These are phyloP conservation scores for Rhodotorula babjevae DNA, from an alignment of 768 basidiomycete genomes.

Conservation along the genomic window DNA sequence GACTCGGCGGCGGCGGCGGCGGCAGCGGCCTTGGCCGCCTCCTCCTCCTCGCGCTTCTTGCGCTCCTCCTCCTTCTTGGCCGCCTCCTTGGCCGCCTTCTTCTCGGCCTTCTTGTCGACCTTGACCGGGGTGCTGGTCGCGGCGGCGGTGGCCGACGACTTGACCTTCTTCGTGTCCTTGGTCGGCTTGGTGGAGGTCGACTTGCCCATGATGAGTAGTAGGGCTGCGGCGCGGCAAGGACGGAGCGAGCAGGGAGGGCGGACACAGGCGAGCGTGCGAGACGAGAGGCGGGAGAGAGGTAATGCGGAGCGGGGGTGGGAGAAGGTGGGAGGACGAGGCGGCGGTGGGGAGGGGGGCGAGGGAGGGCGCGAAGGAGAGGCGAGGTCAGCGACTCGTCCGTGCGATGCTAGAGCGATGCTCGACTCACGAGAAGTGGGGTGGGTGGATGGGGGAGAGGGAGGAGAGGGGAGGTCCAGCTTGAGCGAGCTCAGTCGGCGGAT, in stretches of 20 bases:
- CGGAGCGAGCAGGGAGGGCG: neutral
- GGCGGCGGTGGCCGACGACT: conserved; percentile 24
- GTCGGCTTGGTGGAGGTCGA: conserved; percentile 35
- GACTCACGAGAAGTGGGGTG: neutral
- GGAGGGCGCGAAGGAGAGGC: neutral
- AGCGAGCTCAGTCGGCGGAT: neutral
- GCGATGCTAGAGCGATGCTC: neutral
- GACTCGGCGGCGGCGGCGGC: conserved; percentile 9
- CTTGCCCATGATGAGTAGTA: conserved; percentile 24
- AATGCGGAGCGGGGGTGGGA: neutral
- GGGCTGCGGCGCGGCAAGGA: neutral
- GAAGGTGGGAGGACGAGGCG: neutral
- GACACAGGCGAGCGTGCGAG: neutral
- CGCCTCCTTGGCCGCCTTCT: conserved; percentile 28
- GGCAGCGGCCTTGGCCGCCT: conserved; percentile 6
- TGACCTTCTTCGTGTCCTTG: conserved; percentile 37
- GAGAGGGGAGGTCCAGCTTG: neutral
- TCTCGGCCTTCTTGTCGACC: conserved; percentile 33
- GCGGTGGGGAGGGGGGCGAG: neutral
- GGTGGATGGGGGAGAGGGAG: conserved; percentile 1
- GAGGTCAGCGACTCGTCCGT: neutral
- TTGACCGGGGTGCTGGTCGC: conserved; percentile 30
- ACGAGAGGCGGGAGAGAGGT: no score
- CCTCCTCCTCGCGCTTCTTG: conserved; percentile 29
- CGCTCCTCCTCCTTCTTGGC: conserved; percentile 24